Evolutionary conservation across 345 rosid species (phyloP), one percentile per base, ranked within the genome.

Genomic region (Lumnitzera littorea): DNA sequence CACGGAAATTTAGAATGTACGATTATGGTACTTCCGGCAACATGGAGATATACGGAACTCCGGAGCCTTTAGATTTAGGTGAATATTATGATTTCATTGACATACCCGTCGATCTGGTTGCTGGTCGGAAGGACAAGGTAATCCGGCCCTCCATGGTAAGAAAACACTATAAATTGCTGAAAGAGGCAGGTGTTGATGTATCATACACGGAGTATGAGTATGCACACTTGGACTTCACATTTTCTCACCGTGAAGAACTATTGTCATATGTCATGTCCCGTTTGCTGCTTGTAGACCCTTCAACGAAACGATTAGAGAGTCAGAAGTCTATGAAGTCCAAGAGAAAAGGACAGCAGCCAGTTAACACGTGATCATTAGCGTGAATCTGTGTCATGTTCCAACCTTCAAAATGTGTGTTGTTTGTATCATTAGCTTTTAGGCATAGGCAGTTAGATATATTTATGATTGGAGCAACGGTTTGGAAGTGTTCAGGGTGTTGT

Each of bases 201-300:
- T 77, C 96, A 0, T 86, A 73, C 62, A 80, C 55, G 0, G 99
- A 87, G 75, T 84, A 77, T 43, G 97, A 94, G 70, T 94, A 88
- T 50, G 99, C 95, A 7, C 99, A 90, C 72, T 74, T 90, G 69
- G 99, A 94, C 76, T 94, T 90, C 85, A 94, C 89, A 11, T 90
- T 90, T 69, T 82, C 97, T 23, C 91, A 94, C 71, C 88, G 76
- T 0, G 96, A 94, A 72, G 99, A 94, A 65, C 84, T 94, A 67
- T 55, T 94, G 53, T 75, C 84, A 15, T 88, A 80, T 15, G 95
- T 94, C 54, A 82, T 88, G 95, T 90, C 99, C 0, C 76, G 95
- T 23, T 61, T 90, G 80, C 66, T 81, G 70, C 83, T 81, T 1
- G 89, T 85, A 60, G 81, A 81, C 29, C 83, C 80, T 12, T 17